Conservation (phyloP, 192 early-diverging fungal genomes). For the Coemansia sp. region DNA sequence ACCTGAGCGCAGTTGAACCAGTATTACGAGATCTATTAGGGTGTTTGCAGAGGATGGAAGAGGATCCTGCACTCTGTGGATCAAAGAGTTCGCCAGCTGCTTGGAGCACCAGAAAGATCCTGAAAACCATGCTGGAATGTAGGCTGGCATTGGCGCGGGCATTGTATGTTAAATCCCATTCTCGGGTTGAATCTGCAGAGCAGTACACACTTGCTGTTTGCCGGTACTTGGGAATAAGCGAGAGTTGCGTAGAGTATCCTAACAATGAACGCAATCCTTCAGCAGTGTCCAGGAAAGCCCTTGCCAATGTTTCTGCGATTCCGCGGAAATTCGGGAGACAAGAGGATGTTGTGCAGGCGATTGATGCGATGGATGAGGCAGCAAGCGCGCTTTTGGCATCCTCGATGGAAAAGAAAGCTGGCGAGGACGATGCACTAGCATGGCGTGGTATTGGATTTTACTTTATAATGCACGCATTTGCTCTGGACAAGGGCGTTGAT, state of each 20-base stretch:
- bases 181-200: not conserved
- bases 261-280: not conserved
- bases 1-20: conserved; percentile 3
- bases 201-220: conserved; percentile 26
- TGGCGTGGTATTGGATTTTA: conserved; percentile 16
- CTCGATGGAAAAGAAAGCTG: not conserved
- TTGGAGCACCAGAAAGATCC: conserved; percentile 32
- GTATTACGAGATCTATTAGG: conserved; percentile 16
- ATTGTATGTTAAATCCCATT: not conserved
- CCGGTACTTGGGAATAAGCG: conserved; percentile 28
- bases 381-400: conserved; percentile 28
- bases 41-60: conserved; percentile 30
- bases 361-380: conserved; percentile 33
- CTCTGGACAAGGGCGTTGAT: conserved; percentile 9
- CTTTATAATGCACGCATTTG: conserved; percentile 26
- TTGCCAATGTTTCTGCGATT: conserved; percentile 2
- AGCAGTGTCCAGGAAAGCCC: not conserved
- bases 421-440: not conserved
- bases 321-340: conserved; percentile 43
- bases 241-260: not conserved
- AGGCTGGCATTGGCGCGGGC: conserved; percentile 33
- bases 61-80: conserved; percentile 20
- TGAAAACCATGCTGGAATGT: conserved; percentile 50
- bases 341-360: conserved; percentile 42
- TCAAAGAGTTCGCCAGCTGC: conserved; percentile 21